Conservation (phyloP, 2,329 filamentous ascomycete genomes). For the Moelleriella libera region DNA sequence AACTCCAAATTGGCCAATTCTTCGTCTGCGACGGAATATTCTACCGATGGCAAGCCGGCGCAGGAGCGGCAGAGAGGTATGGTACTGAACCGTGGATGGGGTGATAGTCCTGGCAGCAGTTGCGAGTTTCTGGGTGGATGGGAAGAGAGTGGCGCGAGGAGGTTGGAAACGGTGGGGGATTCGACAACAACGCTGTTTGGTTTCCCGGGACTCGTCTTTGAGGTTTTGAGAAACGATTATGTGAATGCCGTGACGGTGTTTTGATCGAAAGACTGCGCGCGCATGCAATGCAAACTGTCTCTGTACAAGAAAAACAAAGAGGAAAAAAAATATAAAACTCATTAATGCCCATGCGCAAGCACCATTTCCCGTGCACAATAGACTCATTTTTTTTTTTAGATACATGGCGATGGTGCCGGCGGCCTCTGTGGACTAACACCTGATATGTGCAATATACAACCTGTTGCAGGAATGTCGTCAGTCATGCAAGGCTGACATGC, state of each 20-base stretch:
- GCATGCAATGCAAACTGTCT: no score
- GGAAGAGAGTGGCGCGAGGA: constrained; percentile 56
- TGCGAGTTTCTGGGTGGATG: constrained; percentile 74
- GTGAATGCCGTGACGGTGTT: constrained; percentile 86
- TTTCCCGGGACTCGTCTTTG: constrained; percentile 87
- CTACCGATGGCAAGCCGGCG: constrained; percentile 5
- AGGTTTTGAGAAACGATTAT: constrained; percentile 83
- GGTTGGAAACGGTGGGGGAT: constrained; percentile 38
- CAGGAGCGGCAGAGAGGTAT: constrained; percentile 52
- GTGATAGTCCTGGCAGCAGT: constrained; percentile 80
- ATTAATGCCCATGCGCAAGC: no score
- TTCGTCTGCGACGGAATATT: constrained; percentile 19
- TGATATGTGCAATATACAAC: no score
- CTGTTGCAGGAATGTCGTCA: no score
- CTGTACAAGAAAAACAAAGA: no score
- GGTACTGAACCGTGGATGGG: constrained; percentile 84
- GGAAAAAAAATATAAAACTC: no score
- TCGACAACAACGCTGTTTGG: constrained; percentile 76
- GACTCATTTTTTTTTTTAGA: no score
- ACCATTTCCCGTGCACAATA: no score
- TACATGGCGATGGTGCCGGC: no score
- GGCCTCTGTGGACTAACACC: no score
- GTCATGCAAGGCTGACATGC: no score
- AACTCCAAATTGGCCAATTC: constrained; percentile 49
- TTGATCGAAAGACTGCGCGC: constrained; percentile 25